phyloP scores from a whole-genome alignment of 768 basidiomycete species.

The Mycena floridula region DNA sequence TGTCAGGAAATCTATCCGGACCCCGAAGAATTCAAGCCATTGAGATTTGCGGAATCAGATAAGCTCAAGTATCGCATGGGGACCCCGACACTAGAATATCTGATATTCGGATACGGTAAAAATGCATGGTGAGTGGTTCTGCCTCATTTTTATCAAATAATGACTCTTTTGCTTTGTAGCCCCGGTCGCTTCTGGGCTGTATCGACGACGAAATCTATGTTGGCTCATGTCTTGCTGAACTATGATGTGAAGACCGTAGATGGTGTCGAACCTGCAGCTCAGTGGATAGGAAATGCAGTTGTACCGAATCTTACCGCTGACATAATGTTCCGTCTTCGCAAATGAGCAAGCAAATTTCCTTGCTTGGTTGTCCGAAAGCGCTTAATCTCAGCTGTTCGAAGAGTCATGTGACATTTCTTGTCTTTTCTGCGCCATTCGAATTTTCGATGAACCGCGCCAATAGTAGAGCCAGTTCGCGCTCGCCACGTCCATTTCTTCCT shows the following conservation, averaged over 20 bases:
- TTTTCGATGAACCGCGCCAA: no score
- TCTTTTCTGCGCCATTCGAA: no score
- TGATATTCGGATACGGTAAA: constrained; percentile 1
- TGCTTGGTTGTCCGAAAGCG: no score
- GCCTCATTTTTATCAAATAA: no score
- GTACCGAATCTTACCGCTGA: constrained; percentile 7
- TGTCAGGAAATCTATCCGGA: no score
- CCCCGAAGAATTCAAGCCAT: no score
- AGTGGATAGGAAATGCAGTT: constrained; percentile 13
- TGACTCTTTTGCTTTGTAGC: constrained; percentile 7
- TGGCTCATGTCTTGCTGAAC: constrained; percentile 20
- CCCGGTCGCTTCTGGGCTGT: constrained; percentile 25
- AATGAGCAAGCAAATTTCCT: no score
- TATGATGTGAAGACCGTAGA: constrained; percentile 25
- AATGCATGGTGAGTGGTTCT: background rate
- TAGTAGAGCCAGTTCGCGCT: constrained; percentile 36
- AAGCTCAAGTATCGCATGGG: constrained; percentile 5
- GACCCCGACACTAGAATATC: background rate
- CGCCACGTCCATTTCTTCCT: constrained; percentile 42
- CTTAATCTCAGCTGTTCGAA: no score
- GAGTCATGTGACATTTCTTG: no score
- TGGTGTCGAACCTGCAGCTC: constrained; percentile 26
- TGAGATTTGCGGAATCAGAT: no score
- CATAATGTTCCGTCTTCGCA: constrained; percentile 25
- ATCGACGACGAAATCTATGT: constrained; percentile 20